A percentile compares a stretch with the other conserved stretches of the same genome.
These are phyloP conservation scores for Puccinia hordei DNA, from an alignment of 1,284 basidiomycete species.

Conservation along the genomic window DNA sequence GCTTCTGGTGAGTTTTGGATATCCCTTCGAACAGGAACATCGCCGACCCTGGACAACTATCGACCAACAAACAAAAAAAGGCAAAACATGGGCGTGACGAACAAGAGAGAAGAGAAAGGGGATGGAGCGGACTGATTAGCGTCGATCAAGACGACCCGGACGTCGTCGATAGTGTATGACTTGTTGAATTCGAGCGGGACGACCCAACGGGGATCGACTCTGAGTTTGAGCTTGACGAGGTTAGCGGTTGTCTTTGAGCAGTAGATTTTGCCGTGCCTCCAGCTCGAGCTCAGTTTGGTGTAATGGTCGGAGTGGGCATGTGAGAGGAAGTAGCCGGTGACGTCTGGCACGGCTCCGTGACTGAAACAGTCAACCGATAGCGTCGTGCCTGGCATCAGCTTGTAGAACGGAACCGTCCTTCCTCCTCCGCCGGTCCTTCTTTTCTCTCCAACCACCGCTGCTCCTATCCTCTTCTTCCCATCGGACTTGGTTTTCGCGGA, in stretches of 20 bases:
- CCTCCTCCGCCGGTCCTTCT: background rate
- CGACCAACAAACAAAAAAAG: background rate
- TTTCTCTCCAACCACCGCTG: background rate
- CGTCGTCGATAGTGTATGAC: slow-evolving; percentile 1
- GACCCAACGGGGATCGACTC: slow-evolving; percentile 26
- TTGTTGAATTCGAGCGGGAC: slow-evolving; percentile 9
- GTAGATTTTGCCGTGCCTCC: slow-evolving; percentile 35
- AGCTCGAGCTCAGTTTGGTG: slow-evolving; percentile 29
- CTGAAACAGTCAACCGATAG: slow-evolving; percentile 45
- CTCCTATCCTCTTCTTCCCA: background rate
- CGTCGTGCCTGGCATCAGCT: slow-evolving; percentile 34
- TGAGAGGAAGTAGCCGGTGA: slow-evolving; percentile 35
- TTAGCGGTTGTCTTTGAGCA: slow-evolving; percentile 43
- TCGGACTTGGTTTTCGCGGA: background rate
- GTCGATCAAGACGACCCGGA: slow-evolving; percentile 40
- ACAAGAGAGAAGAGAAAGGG: background rate
- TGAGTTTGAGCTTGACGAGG: slow-evolving; percentile 31
- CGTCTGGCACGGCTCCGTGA: background rate
- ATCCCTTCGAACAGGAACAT: slow-evolving; percentile 47
- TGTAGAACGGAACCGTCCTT: slow-evolving; percentile 24
- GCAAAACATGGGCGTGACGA: too few species aligned
- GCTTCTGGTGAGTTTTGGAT: background rate
- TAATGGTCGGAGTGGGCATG: slow-evolving; percentile 50
- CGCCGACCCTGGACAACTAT: slow-evolving; percentile 48
- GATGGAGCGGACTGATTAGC: slow-evolving; percentile 39